Conservation (phyloP, 768 basidiomycete genomes). For the Austroboletus eburneus region DNA sequence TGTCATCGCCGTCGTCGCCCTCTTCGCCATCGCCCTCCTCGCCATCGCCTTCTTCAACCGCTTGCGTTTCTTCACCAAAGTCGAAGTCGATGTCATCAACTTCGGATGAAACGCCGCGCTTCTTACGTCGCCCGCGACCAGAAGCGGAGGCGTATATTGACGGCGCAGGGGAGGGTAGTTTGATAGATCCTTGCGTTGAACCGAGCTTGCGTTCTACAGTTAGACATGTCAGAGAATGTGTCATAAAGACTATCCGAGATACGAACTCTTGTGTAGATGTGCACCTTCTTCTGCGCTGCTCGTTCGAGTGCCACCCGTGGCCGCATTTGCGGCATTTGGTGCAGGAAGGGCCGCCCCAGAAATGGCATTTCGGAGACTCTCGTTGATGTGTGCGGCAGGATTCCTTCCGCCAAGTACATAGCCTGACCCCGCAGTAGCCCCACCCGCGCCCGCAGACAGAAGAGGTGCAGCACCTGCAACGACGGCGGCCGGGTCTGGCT, state of each 20-base stretch:
- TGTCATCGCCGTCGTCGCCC: slow-evolving; percentile 52
- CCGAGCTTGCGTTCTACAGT: slow-evolving; percentile 29
- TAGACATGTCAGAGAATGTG: slow-evolving; percentile 2
- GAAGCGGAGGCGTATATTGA: slow-evolving; percentile 27
- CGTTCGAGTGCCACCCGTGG: slow-evolving; percentile 11
- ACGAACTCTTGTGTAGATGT: slow-evolving; percentile 31
- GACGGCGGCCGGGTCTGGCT: slow-evolving; percentile 34
- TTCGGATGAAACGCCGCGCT: slow-evolving; percentile 34
- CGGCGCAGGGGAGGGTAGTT: slow-evolving; percentile 33
- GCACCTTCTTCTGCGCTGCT: slow-evolving; percentile 23
- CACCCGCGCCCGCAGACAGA: slow-evolving; percentile 10
- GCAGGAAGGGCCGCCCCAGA: slow-evolving; percentile 25
- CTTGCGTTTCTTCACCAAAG: slow-evolving; percentile 29
- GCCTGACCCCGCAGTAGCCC: slow-evolving; percentile 16
- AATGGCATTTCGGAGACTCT: slow-evolving; percentile 36
- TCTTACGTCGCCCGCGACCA: slow-evolving; percentile 32
- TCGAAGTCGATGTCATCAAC: slow-evolving; percentile 34
- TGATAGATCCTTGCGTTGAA: slow-evolving; percentile 29
- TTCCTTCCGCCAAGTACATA: slow-evolving; percentile 35
- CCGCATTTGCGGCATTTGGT: slow-evolving; percentile 3
- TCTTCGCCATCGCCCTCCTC: slow-evolving; percentile 40
- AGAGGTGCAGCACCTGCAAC: slow-evolving; percentile 27
- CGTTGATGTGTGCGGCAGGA: slow-evolving; percentile 38
- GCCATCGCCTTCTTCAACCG: slow-evolving; percentile 29
- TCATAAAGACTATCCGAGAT: background rate